Base-by-base conservation (phyloP, 2,329 filamentous ascomycete genomes). In the Huntiella decipiens region DNA sequence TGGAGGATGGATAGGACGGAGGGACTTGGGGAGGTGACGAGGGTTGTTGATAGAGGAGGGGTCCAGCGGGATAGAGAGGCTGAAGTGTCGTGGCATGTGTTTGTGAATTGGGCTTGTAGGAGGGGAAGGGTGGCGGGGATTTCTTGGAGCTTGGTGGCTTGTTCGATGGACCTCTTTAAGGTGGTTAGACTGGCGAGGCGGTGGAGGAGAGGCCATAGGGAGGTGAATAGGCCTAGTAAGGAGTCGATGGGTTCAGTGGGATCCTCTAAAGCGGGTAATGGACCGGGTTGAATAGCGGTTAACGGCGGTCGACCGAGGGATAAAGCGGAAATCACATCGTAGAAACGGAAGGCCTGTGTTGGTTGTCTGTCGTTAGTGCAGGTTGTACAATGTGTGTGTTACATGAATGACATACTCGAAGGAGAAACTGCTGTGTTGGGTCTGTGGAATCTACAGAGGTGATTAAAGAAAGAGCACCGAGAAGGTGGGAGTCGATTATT, bases 151-250 rank as follows among this genome's bases (percentile, higher is more conserved):
- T 56, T 54, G 13, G 64, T 57, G 5, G 70, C 69, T 4, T 55
- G 56, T 47, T 69, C 64, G 2, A 76, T 60, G 39, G 71, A 66
- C 11, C 58, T 62, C 52, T 74, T 75, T 11, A 74, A 61, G 1
- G 66, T 64, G 1, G 67, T 58, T 0, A 78, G 63, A 48, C 66
- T 70, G 0, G 73, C 74, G 2, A 78, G 63, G 7, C 70, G 68
- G 53, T 78, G 72, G 50, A 77, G 73, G 13, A 77, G 68, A 8
- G 74, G 74, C 74, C 74, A 78, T 0, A 78, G 59, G 2, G 73
- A 73, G 1, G 71, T 75, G 1, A 73, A 69, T 61, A 78, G 70
- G 16, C 74, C 74, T 1, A 78, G 66, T 2, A 78, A 61, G 3
- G 70, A 71, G 52, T 77, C 72, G 19, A 76, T 70, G 35, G 37